Evolutionary conservation across 768 basidiomycete genomes (phyloP).

Genomic region (Tephrocybe sp.): DNA sequence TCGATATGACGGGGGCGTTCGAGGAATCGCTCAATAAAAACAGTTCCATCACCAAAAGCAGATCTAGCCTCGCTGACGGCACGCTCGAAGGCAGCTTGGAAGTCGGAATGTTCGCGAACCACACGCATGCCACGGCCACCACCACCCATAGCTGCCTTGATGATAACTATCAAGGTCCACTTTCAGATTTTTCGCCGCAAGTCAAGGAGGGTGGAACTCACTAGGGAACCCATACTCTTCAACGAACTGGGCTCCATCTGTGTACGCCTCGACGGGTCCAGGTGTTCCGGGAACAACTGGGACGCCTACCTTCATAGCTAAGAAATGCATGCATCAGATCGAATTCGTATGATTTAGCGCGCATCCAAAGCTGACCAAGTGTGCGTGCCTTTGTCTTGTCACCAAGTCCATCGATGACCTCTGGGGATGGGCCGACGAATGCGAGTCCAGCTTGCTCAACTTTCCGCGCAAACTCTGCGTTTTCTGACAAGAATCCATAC

Average conservation of each 20-base stretch:
- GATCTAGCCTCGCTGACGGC: constrained; percentile 95
- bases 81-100: constrained; percentile 85
- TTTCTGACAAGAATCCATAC: constrained; percentile 97
- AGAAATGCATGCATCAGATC: constrained; percentile 2
- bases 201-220: constrained; percentile 24
- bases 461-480: constrained; percentile 94
- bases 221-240: constrained; percentile 96
- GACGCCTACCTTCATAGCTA: constrained; percentile 88
- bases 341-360: constrained; percentile 3
- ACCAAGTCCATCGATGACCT: constrained; percentile 95
- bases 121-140: constrained; percentile 99
- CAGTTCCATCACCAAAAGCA: constrained; percentile 97
- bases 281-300: constrained; percentile 98
- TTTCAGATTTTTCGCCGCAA: constrained; percentile 4
- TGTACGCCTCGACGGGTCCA: constrained; percentile 82
- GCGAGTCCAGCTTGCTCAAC: constrained; percentile 97
- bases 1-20: constrained; percentile 98
- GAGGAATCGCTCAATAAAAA: constrained; percentile 97
- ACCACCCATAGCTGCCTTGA: constrained; percentile 99
- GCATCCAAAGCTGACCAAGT: constrained; percentile 52
- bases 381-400: constrained; percentile 98
- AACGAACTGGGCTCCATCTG: constrained; percentile 85
- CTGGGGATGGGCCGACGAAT: constrained; percentile 93
- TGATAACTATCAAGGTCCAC: constrained; percentile 67
- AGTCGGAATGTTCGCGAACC: constrained; percentile 90